A percentile compares a stretch with the other conserved stretches of the same genome.
Conservation (phyloP, 2,329 filamentous ascomycete species). For the Paradendryphiella salina region DNA sequence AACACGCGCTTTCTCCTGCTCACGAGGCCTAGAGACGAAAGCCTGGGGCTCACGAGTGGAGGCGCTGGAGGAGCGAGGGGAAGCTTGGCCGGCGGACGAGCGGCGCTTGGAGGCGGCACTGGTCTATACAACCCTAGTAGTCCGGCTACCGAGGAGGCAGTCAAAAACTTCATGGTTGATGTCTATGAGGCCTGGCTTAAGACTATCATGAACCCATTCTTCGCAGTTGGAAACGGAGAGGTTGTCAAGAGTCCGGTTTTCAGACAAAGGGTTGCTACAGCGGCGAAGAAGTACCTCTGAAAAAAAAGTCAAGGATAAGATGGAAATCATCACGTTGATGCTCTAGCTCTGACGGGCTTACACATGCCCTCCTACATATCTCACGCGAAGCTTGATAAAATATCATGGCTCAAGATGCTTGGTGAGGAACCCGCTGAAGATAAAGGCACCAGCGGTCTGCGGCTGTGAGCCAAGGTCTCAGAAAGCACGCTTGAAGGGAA, state of each 20-base stretch:
- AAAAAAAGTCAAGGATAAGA: background rate
- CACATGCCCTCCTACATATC: background rate
- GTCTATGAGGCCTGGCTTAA: slow-evolving; percentile 98
- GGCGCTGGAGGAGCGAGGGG: slow-evolving; percentile 31
- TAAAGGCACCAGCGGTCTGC: background rate
- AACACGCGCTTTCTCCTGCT: slow-evolving; percentile 94
- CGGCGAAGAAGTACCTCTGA: slow-evolving; percentile 88
- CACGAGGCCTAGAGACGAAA: slow-evolving; percentile 69
- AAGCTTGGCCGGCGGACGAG: slow-evolving; percentile 39
- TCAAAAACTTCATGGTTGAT: slow-evolving; percentile 91
- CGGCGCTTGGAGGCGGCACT: slow-evolving; percentile 27
- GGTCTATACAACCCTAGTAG: slow-evolving; percentile 76
- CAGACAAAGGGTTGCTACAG: slow-evolving; percentile 75
- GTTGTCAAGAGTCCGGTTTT: slow-evolving; percentile 87
- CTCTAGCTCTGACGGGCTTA: background rate
- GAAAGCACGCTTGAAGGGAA: background rate
- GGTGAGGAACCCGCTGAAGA: too few relatives aligned
- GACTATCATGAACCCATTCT: slow-evolving; percentile 96
- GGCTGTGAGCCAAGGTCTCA: background rate
- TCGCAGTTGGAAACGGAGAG: slow-evolving; percentile 80
- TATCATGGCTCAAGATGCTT: background rate
- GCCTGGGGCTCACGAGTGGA: slow-evolving; percentile 26
- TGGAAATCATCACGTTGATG: background rate
- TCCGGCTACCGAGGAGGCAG: slow-evolving; percentile 90
- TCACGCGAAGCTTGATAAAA: background rate